phyloP scores from a whole-genome alignment of 768 basidiomycete species.

The Psilocybe azurescens region DNA sequence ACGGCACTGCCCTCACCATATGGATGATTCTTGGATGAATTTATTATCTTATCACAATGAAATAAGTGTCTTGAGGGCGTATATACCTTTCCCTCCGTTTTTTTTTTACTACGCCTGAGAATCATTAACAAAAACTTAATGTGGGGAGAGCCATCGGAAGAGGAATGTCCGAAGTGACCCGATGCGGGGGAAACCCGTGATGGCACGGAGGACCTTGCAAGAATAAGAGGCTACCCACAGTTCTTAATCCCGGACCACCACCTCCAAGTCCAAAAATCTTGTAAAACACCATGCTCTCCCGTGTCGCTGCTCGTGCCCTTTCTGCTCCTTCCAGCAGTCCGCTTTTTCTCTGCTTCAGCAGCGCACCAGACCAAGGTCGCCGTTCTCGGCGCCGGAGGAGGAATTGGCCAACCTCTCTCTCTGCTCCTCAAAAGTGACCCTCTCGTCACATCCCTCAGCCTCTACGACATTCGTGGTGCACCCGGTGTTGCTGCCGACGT shows the following conservation, averaged over 20 bases:
- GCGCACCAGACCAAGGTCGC: slow-evolving; percentile 85
- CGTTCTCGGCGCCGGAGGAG: slow-evolving; percentile 97
- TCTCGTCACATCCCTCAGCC: slow-evolving; percentile 80
- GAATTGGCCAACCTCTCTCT: slow-evolving; percentile 97
- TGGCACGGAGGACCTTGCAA: slow-evolving; percentile 2
- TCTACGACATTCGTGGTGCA: slow-evolving; percentile 96
- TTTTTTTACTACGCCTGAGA: no score
- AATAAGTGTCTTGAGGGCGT: no score
- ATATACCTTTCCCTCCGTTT: no score
- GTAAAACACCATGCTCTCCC: slow-evolving; percentile 58
- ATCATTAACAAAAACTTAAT: no score
- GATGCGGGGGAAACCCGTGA: slow-evolving; percentile 15
- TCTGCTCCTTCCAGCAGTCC: slow-evolving; percentile 52
- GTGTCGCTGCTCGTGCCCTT: slow-evolving; percentile 63
- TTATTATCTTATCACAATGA: no score
- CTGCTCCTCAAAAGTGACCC: slow-evolving; percentile 94
- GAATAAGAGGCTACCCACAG: background rate
- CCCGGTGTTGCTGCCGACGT: slow-evolving; percentile 98
- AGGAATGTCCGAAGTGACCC: slow-evolving; percentile 17
- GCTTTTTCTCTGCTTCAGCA: slow-evolving; percentile 79
- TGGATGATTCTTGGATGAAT: no score
- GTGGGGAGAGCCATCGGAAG: no score
- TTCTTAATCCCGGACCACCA: slow-evolving; percentile 24
- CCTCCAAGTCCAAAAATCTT: slow-evolving; percentile 13
- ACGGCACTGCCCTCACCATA: no score